phyloP scores from a whole-genome alignment of 352 stramenopile genomes.

The Phytophthora aleatoria region DNA sequence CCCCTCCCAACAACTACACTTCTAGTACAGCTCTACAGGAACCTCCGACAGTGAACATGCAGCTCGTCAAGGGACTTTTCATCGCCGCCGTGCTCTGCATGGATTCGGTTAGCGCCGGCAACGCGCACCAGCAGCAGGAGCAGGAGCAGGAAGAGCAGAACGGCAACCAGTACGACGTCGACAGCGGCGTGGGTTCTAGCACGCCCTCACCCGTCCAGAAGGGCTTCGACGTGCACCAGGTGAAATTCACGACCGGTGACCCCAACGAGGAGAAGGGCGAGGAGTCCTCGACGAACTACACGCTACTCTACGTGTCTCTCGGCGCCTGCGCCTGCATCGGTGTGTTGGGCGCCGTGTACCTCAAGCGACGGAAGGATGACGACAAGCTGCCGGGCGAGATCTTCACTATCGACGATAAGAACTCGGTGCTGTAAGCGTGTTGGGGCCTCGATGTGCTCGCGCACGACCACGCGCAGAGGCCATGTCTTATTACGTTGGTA shows the following conservation, averaged over 20 bases:
- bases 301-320: conserved; percentile 33
- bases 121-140: conserved; percentile 18
- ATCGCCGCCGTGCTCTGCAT: conserved; percentile 31
- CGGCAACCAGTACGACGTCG: conserved; percentile 3
- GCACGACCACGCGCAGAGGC: conserved; percentile 3
- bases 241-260: conserved; percentile 48
- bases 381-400: conserved; percentile 60
- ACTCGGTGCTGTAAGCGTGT: conserved; percentile 66
- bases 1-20: not conserved
- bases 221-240: conserved; percentile 45
- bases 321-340: conserved; percentile 55
- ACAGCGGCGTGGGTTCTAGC: conserved; percentile 5
- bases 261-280: conserved; percentile 16
- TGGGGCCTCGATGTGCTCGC: conserved; percentile 2
- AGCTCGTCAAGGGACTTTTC: conserved; percentile 36
- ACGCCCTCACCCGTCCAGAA: conserved; percentile 8
- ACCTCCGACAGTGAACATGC: conserved; percentile 20
- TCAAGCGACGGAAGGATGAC: conserved; percentile 60
- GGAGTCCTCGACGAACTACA: conserved; percentile 4
- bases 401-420: conserved; percentile 81
- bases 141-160: conserved; percentile 14
- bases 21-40: conserved; percentile 6
- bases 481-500: conserved; percentile 48
- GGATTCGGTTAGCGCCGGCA: conserved; percentile 19
- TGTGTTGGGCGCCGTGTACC: conserved; percentile 53